A percentile compares a stretch with the other conserved stretches of the same genome.
Conservation (phyloP, 139 green algal species). For the Zygnema circumcarinatum region DNA sequence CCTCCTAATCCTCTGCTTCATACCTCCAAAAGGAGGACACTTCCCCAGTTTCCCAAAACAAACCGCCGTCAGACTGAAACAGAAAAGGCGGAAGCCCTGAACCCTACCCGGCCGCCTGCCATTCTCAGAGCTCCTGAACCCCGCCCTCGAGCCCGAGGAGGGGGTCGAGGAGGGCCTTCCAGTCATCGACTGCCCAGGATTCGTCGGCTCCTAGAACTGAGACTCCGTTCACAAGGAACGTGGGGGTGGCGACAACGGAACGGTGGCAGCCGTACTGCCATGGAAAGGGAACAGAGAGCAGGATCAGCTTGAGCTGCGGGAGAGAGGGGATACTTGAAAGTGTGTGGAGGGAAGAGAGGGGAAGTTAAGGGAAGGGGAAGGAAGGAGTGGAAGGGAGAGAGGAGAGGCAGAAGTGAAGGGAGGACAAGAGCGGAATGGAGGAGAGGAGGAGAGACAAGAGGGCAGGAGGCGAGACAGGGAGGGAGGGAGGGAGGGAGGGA, state of each 20-base stretch:
- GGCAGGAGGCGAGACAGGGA: not conserved
- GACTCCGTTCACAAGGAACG: conserved; percentile 20
- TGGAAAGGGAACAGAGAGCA: too few relatives aligned
- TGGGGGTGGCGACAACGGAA: conserved; percentile 7
- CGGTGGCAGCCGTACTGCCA: conserved; percentile 20
- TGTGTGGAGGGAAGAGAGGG: not conserved
- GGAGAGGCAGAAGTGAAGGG: not conserved
- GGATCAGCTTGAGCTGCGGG: not conserved
- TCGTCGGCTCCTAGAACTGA: conserved; percentile 15
- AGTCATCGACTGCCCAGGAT: not conserved
- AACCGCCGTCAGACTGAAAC: too few relatives aligned
- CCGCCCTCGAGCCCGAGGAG: conserved; percentile 2
- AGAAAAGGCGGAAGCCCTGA: too few relatives aligned
- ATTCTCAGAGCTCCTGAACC: too few relatives aligned
- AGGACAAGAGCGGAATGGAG: not conserved
- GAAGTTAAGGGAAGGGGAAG: too few relatives aligned
- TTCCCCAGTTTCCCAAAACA: too few relatives aligned
- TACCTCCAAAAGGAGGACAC: too few relatives aligned
- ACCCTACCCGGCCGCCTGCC: too few relatives aligned
- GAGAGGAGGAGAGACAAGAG: not conserved
- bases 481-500: too few relatives aligned
- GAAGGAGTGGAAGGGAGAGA: too few relatives aligned
- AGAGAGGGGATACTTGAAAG: not conserved
- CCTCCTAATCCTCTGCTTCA: too few relatives aligned
- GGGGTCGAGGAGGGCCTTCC: not conserved